phyloP scores from a whole-genome alignment of 345 rosid genomes.

The Eucalyptus microcorys region DNA sequence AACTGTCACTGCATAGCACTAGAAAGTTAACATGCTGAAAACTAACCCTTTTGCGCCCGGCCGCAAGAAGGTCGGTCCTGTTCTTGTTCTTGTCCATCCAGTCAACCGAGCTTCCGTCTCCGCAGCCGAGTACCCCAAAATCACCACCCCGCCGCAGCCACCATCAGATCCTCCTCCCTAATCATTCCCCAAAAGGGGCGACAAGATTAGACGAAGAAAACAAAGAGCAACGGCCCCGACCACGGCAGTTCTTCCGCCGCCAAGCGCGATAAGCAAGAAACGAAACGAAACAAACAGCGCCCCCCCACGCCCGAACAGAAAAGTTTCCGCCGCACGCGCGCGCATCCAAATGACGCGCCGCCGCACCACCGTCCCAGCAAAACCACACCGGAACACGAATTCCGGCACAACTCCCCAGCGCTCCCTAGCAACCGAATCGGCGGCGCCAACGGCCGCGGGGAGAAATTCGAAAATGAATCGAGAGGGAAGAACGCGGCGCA shows the following conservation, averaged over 20 bases:
- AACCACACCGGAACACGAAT: not conserved
- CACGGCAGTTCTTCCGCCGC: not conserved
- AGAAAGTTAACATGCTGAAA: not conserved
- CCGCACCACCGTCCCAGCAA: not conserved
- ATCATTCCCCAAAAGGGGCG: not conserved
- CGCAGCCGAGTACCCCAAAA: not conserved
- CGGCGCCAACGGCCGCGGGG: not conserved
- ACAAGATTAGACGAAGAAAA: not conserved
- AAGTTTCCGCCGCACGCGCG: not conserved
- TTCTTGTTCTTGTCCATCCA: slow-evolving; percentile 89
- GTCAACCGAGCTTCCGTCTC: slow-evolving; percentile 6
- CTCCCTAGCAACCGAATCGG: not conserved
- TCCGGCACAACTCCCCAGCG: not conserved
- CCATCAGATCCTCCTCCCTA: not conserved
- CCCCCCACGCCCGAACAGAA: not conserved
- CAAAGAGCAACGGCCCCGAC: not conserved
- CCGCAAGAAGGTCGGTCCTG: slow-evolving; percentile 80
- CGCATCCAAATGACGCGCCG: not conserved
- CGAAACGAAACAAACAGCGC: not conserved
- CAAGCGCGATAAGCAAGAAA: not conserved
- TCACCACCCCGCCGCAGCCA: slow-evolving; percentile 13
- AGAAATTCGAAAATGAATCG: not conserved
- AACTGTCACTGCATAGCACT: not conserved
- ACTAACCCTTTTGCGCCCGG: slow-evolving; percentile 84
- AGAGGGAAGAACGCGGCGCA: not conserved